Evolutionary conservation across 345 rosid species (phyloP), one percentile per base, ranked within the genome.

Genomic region (Diplotaxis tenuifolia): DNA sequence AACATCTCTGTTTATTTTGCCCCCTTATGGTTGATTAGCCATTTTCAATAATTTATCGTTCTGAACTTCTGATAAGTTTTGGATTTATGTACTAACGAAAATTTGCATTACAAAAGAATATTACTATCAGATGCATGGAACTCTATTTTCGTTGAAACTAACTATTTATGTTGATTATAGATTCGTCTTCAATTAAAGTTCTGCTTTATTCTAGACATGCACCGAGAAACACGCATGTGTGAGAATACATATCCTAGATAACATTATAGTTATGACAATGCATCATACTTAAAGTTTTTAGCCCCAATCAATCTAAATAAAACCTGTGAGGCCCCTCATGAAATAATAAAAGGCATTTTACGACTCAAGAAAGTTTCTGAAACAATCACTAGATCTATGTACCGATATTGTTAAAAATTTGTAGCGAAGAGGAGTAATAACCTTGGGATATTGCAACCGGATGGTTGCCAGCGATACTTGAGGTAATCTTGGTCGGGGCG

Each of bases 401-500:
- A 45, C 7, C 19, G 50, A 45, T n/a, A 45, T n/a, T 7, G 19
- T 16, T 10, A 2, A 3, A 40, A 1, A 14, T 40, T 7, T 22
- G 20, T 22, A 54, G 10, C 61, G 19, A 65, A 58, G 45, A 29
- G 65, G 9, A 20, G 21, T 5, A 40, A 20, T 45, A 38, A 91
- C 97, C 91, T 81, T 14, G 87, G 83, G 53, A 89, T 62, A 70
- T 73, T 70, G 75, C 92, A 87, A 47, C 65, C 64, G 29, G 18
- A 31, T 9, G 91, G 95, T 56, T 87, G 84, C 97, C 97, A 91
- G 38, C 87, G 73, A 50, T 82, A 91, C 53, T 79, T 82, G 58
- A 91, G 92, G 72, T 91, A 87, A 10, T 52, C 66, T 9, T 6
- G 62, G 81, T 91, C 95, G 2, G 85, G 87, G 28, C 91, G 83